Base-by-base conservation (phyloP, 2,329 filamentous ascomycete genomes). In the Pseudopithomyces maydicus region DNA sequence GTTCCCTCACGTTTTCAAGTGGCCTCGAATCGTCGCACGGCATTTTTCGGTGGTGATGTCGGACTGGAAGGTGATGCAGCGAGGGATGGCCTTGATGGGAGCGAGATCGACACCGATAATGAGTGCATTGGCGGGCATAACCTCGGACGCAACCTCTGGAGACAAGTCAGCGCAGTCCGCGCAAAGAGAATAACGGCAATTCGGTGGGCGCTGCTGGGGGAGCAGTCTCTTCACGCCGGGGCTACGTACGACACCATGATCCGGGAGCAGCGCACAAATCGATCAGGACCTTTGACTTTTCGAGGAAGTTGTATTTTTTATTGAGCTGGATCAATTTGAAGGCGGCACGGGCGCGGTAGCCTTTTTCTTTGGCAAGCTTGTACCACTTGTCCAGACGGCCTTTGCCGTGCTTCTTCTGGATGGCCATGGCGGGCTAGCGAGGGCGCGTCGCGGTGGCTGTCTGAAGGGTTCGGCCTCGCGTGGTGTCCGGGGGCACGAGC, bases 371-470 rank as follows among this genome's bases (percentile, higher is more conserved):
- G 60, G 95, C 95, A 71, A 98, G 88, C 76, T 93, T 94, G 80
- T 98, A 99, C 91, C 93, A 98, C 80, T 98, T 97, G 80, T 99
- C 95, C 72, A 97, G 84, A 86, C 94, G 93, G 78, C 94, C 94
- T 82, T 98, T 98, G 80, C 92, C 94, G 81, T 97, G 90, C 85
- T 98, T 98, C 85, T 98, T 97, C 75, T 98, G 92, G 72, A 98
- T 94, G 72, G 91, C 93, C 95, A 98, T 98, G 55, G 26, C 26
- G 26, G 26, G 65, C 62, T 69, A 68, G 2, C 63, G 58, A 60
- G 33, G 53, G 46, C 57, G 57, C 58, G 48, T 60, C 58, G 63
- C 57, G 62, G 60, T 56, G 58, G 45, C 43, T 51, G 39, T 50
- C 35, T 43, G 38, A 51, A 6, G 6, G 11, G 11, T 3, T 14